Conservation (phyloP, 2,329 filamentous ascomycete species). For the Aspergillus pseudonomiae region DNA sequence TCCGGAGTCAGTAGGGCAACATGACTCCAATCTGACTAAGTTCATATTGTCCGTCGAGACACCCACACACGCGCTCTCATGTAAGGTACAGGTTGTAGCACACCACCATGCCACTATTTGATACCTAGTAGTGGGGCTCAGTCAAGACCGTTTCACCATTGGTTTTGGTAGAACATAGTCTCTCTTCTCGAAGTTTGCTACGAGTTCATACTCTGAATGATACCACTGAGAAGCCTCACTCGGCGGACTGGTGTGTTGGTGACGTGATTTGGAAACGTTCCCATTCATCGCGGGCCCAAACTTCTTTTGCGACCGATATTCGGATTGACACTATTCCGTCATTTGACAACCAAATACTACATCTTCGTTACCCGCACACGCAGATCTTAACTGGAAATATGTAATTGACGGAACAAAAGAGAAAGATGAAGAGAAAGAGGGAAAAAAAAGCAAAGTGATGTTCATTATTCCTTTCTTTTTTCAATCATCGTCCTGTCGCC, state of each 20-base stretch:
- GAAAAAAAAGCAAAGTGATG: background rate
- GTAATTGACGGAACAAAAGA: slow-evolving; percentile 7
- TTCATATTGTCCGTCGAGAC: background rate
- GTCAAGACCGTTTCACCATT: slow-evolving; percentile 20
- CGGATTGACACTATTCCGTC: slow-evolving; percentile 8
- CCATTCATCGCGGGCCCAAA: background rate
- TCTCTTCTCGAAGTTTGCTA: slow-evolving; percentile 13
- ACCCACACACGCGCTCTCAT: background rate
- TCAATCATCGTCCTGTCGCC: slow-evolving; percentile 6
- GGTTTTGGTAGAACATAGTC: slow-evolving; percentile 7
- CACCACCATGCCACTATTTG: slow-evolving; percentile 17
- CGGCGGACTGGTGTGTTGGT: background rate
- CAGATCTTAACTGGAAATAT: slow-evolving; percentile 19
- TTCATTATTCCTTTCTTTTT: slow-evolving; percentile 8
- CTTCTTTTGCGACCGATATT: slow-evolving; percentile 8
- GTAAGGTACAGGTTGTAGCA: slow-evolving; percentile 12
- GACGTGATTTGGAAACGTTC: background rate
- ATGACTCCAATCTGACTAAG: background rate
- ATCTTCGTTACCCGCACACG: background rate
- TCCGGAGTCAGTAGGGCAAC: background rate
- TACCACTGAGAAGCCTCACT: background rate
- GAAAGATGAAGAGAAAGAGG: slow-evolving; percentile 6
- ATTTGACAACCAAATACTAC: slow-evolving; percentile 7
- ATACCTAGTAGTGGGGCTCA: slow-evolving; percentile 15
- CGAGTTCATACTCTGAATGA: background rate